Base-by-base conservation (phyloP, 2,329 filamentous ascomycete species). In the Colletotrichum sojae region DNA sequence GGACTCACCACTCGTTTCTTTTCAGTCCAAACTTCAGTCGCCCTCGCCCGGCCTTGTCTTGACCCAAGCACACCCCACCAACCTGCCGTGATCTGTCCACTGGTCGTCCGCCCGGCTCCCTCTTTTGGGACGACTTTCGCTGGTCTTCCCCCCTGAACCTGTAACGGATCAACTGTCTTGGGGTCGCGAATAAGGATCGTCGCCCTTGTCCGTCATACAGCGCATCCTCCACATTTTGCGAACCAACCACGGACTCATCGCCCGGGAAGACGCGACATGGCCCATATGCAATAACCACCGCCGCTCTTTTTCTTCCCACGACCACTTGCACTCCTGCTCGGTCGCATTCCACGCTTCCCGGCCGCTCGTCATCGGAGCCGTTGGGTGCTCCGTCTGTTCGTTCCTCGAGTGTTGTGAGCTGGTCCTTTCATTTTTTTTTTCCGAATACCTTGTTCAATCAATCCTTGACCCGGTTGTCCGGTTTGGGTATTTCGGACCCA, bases 141-240 rank as follows among this genome's bases (percentile, higher is more conserved):
- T 60, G 54, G 27, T 59, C 27, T 48, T 15, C 49, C 31, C 62
- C 55, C 62, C 66, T 69, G 66, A 18, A 20, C 54, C 63, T 69
- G 62, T 45, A 39, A 66, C 66, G 62, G 51, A 60, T 69, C 62
- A 56, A 60, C 43, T 69, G 66, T 69, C 66, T 69, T 67, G 56
- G 62, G 62, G 62, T 58, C 66, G 55, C 66, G 66, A 69, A 69
- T 69, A 66, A 69, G 66, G 66, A 69, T 69, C 66, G 62, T 69
- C 66, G 49, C 66, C 66, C 66, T 66, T 66, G 66, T 66, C 51
- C 66, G 45, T 69, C 62, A 46, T 61, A 36, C 62, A 66, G 27
- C 40, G 31, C 43, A 51, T 39, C 62, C 66, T 52, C 66, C 66
- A 65, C 54, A 69, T 58, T 63, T 60, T 18, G 25, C 54, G 43